A percentile compares a stretch with the other conserved stretches of the same genome.
These are phyloP conservation scores for Rhodosorus marinus DNA, from an alignment of 23 red algal genomes.

Conservation along the genomic window DNA sequence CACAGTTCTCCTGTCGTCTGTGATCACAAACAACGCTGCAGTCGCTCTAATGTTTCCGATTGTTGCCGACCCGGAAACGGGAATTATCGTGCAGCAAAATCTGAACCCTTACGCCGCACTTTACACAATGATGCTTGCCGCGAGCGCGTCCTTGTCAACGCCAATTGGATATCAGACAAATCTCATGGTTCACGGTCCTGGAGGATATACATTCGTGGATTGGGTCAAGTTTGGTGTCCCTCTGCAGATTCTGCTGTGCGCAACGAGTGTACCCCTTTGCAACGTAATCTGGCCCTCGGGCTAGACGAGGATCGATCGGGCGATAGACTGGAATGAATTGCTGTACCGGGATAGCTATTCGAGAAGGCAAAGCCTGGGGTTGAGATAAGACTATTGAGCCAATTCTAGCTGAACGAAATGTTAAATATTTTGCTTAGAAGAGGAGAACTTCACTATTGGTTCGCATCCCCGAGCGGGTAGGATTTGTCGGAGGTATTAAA, in stretches of 20 bases:
- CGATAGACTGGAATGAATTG: too few species aligned
- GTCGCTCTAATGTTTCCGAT: constrained; percentile 74
- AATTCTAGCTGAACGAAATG: too few species aligned
- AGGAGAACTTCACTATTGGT: too few species aligned
- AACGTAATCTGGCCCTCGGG: neutral
- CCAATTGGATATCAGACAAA: constrained; percentile 83
- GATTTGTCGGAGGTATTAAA: too few species aligned
- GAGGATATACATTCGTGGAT: constrained; percentile 63
- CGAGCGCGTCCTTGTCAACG: constrained; percentile 40
- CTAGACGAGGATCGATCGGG: too few species aligned
- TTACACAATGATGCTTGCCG: constrained; percentile 68
- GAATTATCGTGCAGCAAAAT: constrained; percentile 16
- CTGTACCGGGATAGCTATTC: too few species aligned
- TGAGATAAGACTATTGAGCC: too few species aligned
- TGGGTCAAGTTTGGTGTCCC: constrained; percentile 74
- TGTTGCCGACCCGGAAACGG: constrained; percentile 3
- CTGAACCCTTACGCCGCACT: constrained; percentile 19
- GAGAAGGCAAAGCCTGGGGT: too few species aligned
- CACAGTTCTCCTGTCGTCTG: constrained; percentile 43
- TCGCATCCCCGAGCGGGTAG: too few species aligned
- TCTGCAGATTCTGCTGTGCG: constrained; percentile 28
- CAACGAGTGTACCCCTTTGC: constrained; percentile 19
- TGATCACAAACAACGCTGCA: constrained; percentile 78
- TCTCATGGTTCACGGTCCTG: constrained; percentile 85
- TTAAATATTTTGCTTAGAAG: too few species aligned